These are phyloP conservation scores for Thelephora ganbajun DNA, from an alignment of 768 basidiomycete genomes.

Conservation along the genomic window DNA sequence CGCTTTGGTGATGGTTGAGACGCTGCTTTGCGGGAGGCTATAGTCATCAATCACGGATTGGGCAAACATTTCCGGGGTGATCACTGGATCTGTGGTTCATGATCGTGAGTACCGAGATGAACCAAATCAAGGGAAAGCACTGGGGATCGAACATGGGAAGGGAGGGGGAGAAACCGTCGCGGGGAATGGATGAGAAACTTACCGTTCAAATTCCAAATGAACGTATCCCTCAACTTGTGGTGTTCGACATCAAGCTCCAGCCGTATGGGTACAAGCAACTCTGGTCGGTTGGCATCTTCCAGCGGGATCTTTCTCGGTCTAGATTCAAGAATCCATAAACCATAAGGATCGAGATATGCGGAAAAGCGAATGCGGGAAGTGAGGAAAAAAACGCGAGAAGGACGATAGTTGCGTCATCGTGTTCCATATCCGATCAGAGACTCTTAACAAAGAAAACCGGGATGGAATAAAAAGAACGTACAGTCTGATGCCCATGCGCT, in stretches of 20 bases:
- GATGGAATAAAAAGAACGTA: conserved; percentile 28
- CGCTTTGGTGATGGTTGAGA: conserved; percentile 54
- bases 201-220: conserved; percentile 96
- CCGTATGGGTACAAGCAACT: conserved; percentile 88
- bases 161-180: too few relatives aligned
- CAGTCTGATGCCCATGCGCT: conserved; percentile 62
- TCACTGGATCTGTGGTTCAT: conserved; percentile 54
- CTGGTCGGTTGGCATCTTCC: conserved; percentile 47
- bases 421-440: too few relatives aligned
- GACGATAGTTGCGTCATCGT: background rate
- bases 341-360: background rate
- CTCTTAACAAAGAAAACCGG: background rate
- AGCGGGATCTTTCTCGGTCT: conserved; percentile 49
- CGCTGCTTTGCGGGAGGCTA: conserved; percentile 49
- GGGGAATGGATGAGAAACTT: conserved; percentile 9
- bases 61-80: conserved; percentile 85
- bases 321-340: conserved; percentile 1
- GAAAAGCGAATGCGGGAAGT: background rate
- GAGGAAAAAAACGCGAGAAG: conserved; percentile 3
- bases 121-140: background rate
- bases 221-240: conserved; percentile 88
- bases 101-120: background rate
- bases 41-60: conserved; percentile 90
- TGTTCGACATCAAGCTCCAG: conserved; percentile 94
- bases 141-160: background rate